Evolutionary conservation across 1,284 basidiomycete species (phyloP).

Genomic region (Cutaneotrichosporon dermatis): DNA sequence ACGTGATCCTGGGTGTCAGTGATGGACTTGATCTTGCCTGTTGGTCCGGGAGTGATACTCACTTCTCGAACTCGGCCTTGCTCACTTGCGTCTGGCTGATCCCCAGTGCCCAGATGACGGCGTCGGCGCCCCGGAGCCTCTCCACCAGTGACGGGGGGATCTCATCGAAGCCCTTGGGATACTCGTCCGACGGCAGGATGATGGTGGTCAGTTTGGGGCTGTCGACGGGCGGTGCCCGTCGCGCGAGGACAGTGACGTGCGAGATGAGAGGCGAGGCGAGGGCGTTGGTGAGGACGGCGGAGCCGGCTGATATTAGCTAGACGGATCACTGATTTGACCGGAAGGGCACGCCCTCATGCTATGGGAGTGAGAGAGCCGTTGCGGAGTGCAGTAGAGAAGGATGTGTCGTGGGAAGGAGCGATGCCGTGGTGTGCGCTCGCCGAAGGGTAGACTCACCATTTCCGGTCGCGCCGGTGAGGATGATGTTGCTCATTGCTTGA

Average conservation of each 20-base stretch:
- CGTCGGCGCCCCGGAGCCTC: constrained; percentile 9
- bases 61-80: constrained; percentile 10
- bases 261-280: constrained; percentile 26
- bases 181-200: constrained; percentile 24
- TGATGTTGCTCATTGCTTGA: constrained; percentile 24
- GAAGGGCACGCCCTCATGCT: not conserved
- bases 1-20: constrained; percentile 25
- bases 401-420: too few species aligned
- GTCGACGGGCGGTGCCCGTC: constrained; percentile 20
- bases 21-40: not conserved
- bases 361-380: not conserved
- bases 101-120: constrained; percentile 33
- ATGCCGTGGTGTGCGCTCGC: too few species aligned
- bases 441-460: constrained; percentile 19
- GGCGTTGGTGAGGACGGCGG: constrained; percentile 24
- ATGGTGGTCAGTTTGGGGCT: constrained; percentile 24
- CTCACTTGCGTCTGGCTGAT: constrained; percentile 15
- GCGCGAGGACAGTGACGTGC: constrained; percentile 26
- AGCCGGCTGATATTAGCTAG: constrained; percentile 20
- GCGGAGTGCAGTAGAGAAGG: too few species aligned
- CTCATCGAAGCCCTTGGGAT: constrained; percentile 26
- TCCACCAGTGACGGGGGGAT: constrained; percentile 18
- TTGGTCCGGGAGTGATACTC: constrained; percentile 5
- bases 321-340: not conserved
- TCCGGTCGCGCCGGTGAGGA: constrained; percentile 35